Base-by-base conservation (phyloP, 352 stramenopile genomes). In the Globisporangium nagaii region DNA sequence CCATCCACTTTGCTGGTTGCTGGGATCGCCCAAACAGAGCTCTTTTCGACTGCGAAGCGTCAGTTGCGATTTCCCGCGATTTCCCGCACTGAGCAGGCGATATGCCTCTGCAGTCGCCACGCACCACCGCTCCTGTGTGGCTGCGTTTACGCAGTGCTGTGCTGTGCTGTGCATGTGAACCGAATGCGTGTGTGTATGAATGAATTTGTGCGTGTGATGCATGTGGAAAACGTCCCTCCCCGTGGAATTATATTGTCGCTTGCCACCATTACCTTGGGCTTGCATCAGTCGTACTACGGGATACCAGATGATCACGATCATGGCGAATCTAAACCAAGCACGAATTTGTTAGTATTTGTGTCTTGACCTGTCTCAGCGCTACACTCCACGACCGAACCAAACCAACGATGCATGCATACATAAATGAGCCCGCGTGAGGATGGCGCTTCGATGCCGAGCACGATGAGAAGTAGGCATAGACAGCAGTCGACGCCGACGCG, bases 331-430 rank as follows among this genome's bases (percentile, higher is more conserved):
- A 89, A 90, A 90, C 82, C 82, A 92, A 90, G 82, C 58, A 54
- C 58, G 55, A 67, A 86, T 79, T 71, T 37, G 37, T 46, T 62
- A 66, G 65, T 88, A 78, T 82, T 71, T 65, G 72, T 61, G 62
- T 54, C 79, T 90, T 92, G 81, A 92, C 81, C 81, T 92, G 81
- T 92, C 81, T 92, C 79, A 89, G 76, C 55, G 81, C 81, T 70
- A 90, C 75, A 90, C 77, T 44, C 57, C 20, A 20, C 6, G n/a
- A 39, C 24, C 28, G 31, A 41, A 51, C 34, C 25, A 50, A 47
- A n/a, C 10, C 11, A 27, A 32, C 25, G n/a, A 25, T 49, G 25
- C 15, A 25, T 35, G 42, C 42, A 36, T 27, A n/a, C n/a, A n/a
- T n/a, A n/a, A n/a, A n/a, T n/a, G n/a, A n/a, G n/a, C n/a, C n/a